phyloP scores from a whole-genome alignment of 148 eudicot genomes.

The Persicaria tinctoria region DNA sequence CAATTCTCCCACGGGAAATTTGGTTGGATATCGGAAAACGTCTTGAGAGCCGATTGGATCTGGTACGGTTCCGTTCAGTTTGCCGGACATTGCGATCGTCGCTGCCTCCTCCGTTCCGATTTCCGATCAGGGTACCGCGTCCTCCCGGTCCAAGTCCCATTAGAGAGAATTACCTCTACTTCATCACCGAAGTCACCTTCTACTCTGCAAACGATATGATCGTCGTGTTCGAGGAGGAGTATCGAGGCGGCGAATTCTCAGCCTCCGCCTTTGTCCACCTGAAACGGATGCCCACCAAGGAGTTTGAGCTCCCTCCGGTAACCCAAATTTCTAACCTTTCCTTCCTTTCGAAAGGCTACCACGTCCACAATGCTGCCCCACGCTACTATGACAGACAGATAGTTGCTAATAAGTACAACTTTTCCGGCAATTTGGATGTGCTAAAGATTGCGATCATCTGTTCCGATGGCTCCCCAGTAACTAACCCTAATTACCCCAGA shows the following conservation, averaged over 20 bases:
- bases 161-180: not conserved
- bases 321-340: not conserved
- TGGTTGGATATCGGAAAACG: not conserved
- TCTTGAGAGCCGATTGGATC: not conserved
- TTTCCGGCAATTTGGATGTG: not conserved
- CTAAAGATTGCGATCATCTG: not conserved
- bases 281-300: not conserved
- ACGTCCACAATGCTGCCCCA: not conserved
- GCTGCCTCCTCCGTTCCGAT: not conserved
- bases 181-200: not conserved
- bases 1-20: not conserved
- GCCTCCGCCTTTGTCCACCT: not conserved
- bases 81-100: not conserved
- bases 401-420: not conserved
- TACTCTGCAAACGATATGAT: not conserved
- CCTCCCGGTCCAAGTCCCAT: not conserved
- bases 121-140: not conserved
- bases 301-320: not conserved
- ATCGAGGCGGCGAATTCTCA: not conserved
- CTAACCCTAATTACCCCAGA: not conserved
- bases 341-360: not conserved
- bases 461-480: not conserved
- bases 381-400: not conserved
- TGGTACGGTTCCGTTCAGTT: not conserved
- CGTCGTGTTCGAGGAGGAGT: not conserved